Evolutionary conservation across 2,329 filamentous ascomycete species (phyloP).

Genomic region (Colletotrichum sp.): DNA sequence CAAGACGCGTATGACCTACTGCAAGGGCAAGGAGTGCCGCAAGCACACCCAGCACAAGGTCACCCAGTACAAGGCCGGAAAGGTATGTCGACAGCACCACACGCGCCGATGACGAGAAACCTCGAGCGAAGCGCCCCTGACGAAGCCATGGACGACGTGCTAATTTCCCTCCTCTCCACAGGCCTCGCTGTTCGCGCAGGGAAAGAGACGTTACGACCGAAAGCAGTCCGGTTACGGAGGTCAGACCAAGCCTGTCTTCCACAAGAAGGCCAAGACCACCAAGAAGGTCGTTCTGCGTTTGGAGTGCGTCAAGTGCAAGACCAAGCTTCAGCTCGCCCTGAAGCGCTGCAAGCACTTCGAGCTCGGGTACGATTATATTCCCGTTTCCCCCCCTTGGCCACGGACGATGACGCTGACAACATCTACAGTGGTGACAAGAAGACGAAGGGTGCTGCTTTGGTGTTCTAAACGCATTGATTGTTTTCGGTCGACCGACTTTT

Average conservation of each 20-base stretch:
- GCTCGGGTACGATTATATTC: constrained; percentile 72
- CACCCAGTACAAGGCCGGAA: constrained; percentile 96
- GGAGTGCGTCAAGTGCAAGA: constrained; percentile 98
- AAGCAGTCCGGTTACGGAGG: constrained; percentile 99
- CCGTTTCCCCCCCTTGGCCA: not conserved
- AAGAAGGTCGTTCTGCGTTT: constrained; percentile 99
- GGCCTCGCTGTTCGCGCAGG: constrained; percentile 95
- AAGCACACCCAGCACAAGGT: constrained; percentile 93
- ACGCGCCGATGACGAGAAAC: constrained; percentile 19
- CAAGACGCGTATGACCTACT: constrained; percentile 97
- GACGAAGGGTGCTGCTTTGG: constrained; percentile 99
- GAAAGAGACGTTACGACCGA: constrained; percentile 99
- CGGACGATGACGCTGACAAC: not conserved
- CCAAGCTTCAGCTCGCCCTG: constrained; percentile 95
- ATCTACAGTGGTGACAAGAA: constrained; percentile 97
- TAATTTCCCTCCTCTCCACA: constrained; percentile 33
- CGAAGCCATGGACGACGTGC: not conserved
- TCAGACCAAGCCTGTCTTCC: constrained; percentile 99
- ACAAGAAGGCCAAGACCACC: constrained; percentile 99
- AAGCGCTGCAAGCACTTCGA: constrained; percentile 99
- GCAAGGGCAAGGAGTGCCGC: constrained; percentile 94
- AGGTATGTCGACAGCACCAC: constrained; percentile 54
- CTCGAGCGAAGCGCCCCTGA: not conserved
- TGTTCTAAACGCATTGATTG: constrained; percentile 82
- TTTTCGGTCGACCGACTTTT: constrained; percentile 25